Base-by-base conservation (phyloP, 768 basidiomycete species). In the Boletus fagicola region DNA sequence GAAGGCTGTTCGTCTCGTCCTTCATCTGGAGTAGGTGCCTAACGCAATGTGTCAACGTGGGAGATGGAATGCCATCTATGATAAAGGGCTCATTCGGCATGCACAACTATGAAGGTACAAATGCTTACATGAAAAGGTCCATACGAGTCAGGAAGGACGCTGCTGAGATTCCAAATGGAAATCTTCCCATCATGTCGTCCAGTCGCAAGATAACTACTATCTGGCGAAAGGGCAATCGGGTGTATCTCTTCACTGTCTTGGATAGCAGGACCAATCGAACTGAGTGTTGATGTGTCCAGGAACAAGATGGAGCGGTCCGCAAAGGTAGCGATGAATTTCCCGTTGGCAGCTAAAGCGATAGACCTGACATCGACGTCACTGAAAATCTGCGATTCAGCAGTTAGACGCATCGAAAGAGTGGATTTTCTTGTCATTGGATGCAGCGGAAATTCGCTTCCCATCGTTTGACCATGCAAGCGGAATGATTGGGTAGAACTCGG, bases 401-500 rank as follows among this genome's bases (percentile, higher is more conserved):
- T 35, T 7, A 10, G 40, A 36, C 5, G 8, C 40, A 3, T 57
- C 40, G 22, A 57, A 52, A 7, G 15, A 16, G 22, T 12, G 44
- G 33, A 57, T 24, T 22, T 31, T 57, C 16, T 15, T 35, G 28
- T 38, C 33, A 7, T 20, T 36, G 11, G 38, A 47, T 15, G 28
- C 40, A 9, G 33, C 45, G 11, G 43, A 51, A 9, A 48, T 18
- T 1, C 24, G n/a, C 20, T 31, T 26, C 26, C 55, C 24, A n/a
- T 48, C 10, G 11, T 35, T 39, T 4, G 59, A 57, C 58, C 58
- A 59, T 7, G 33, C 54, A 1, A 51, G 30, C 3, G 49, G 56
- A 8, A 39, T 57, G 26, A 36, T 58, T 16, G 46, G 22, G 33
- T 38, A 52, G 33, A 36, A 44, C 18, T n/a, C n/a, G n/a, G n/a